phyloP scores from a whole-genome alignment of 139 green algal genomes.

The Chlamydomonas applanata region DNA sequence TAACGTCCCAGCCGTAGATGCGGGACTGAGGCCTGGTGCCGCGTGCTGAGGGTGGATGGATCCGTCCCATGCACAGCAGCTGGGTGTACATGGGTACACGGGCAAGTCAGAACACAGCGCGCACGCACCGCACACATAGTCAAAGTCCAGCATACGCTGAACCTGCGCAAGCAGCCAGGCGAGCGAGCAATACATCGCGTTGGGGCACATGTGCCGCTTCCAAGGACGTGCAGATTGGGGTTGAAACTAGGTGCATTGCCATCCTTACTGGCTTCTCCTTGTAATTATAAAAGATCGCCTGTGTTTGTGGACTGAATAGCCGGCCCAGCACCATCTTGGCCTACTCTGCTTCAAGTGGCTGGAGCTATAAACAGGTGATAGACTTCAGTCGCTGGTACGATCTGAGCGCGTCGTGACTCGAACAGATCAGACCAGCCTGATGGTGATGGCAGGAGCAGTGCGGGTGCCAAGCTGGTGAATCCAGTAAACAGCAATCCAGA shows the following conservation, averaged over 20 bases:
- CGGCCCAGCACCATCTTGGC: conserved; percentile 46
- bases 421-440: no score
- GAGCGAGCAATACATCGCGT: neutral
- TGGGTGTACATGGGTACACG: neutral
- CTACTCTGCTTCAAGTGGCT: neutral
- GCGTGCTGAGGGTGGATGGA: no score
- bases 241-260: neutral
- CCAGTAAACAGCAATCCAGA: no score
- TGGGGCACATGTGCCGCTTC: no score
- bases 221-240: neutral
- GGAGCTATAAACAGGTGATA: no score
- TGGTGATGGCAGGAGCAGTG: no score
- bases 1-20: neutral
- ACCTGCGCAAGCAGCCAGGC: conserved; percentile 25
- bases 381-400: no score
- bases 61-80: neutral
- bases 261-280: conserved; percentile 62
- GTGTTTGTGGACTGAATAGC: conserved; percentile 73
- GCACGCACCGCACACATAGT: conserved; percentile 86
- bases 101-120: no score
- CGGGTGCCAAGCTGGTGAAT: no score
- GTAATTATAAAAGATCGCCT: conserved; percentile 94
- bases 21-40: no score
- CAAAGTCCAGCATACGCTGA: conserved; percentile 96
- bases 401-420: no score